Percentiles rank a stretch among this genome's conserved stretches.
Evolutionary conservation across 148 eudicot genomes (phyloP).

Genomic region (Cornus controversa): DNA sequence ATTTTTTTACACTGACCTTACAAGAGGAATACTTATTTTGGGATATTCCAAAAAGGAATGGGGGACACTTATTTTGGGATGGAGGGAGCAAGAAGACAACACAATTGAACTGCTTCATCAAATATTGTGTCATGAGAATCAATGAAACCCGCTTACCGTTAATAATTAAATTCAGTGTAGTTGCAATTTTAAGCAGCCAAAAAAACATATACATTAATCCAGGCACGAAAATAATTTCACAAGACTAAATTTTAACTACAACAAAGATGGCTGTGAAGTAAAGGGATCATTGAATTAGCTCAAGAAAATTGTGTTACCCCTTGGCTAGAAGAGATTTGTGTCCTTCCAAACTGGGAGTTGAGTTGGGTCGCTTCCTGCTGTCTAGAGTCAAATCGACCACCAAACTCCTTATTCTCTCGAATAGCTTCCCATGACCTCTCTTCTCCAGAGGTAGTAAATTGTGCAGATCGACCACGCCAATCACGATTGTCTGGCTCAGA

Average conservation of each 20-base stretch:
- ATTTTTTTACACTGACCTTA: too few relatives aligned
- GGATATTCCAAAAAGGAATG: too few relatives aligned
- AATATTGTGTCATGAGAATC: not conserved
- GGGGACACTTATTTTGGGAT: too few relatives aligned
- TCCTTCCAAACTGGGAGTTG: conserved; percentile 56
- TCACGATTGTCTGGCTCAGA: conserved; percentile 82
- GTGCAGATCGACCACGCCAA: conserved; percentile 87
- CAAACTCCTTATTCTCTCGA: conserved; percentile 52
- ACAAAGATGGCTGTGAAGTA: not conserved
- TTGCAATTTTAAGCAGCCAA: not conserved
- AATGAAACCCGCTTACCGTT: not conserved
- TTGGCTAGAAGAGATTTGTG: conserved; percentile 53
- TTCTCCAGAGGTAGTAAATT: conserved; percentile 51
- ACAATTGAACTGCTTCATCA: too few relatives aligned
- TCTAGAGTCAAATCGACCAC: conserved; percentile 40
- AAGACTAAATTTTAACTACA: not conserved
- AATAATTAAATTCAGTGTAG: not conserved
- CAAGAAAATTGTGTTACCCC: conserved; percentile 39
- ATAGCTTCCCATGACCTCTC: conserved; percentile 81
- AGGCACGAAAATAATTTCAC: not conserved
- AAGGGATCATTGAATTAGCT: not conserved
- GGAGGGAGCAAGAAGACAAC: too few relatives aligned
- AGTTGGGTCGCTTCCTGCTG: conserved; percentile 42
- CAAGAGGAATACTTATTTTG: too few relatives aligned
- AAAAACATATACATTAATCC: not conserved